phyloP scores from a whole-genome alignment of 768 basidiomycete genomes.

The Trametopsis cervina region DNA sequence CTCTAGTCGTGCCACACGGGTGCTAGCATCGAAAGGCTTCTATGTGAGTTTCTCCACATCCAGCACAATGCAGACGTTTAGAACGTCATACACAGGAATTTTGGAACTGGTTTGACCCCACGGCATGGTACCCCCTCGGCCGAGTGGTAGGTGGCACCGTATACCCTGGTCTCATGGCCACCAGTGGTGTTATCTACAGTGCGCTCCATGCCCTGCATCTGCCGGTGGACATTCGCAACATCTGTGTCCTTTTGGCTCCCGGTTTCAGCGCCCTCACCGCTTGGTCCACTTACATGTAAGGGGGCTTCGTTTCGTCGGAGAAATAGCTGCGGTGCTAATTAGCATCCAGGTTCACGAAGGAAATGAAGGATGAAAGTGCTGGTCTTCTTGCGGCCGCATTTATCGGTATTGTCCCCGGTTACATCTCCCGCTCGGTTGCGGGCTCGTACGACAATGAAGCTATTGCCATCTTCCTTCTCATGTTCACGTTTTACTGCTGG shows the following conservation, averaged over 20 bases:
- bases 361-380: conserved; percentile 92
- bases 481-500: conserved; percentile 98
- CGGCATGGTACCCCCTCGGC: conserved; percentile 98
- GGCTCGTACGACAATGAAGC: conserved; percentile 99
- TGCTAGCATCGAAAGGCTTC: conserved; percentile 90
- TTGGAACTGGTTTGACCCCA: conserved; percentile 99
- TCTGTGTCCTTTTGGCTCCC: conserved; percentile 95
- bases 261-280: conserved; percentile 96
- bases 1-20: conserved; percentile 81
- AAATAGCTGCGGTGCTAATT: not conserved
- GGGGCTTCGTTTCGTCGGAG: conserved; percentile 9
- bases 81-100: conserved; percentile 64
- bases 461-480: conserved; percentile 98
- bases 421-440: conserved; percentile 98
- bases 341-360: conserved; percentile 77
- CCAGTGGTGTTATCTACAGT: conserved; percentile 95
- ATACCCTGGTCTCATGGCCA: conserved; percentile 98
- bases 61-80: not conserved
- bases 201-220: conserved; percentile 81
- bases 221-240: conserved; percentile 94
- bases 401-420: conserved; percentile 96
- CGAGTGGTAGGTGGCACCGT: conserved; percentile 98
- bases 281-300: conserved; percentile 92
- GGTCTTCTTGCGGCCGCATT: conserved; percentile 97
- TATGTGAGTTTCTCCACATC: conserved; percentile 54